phyloP scores from a whole-genome alignment of 129 eudicot genomes.

The Chrysanthemum seticuspe region DNA sequence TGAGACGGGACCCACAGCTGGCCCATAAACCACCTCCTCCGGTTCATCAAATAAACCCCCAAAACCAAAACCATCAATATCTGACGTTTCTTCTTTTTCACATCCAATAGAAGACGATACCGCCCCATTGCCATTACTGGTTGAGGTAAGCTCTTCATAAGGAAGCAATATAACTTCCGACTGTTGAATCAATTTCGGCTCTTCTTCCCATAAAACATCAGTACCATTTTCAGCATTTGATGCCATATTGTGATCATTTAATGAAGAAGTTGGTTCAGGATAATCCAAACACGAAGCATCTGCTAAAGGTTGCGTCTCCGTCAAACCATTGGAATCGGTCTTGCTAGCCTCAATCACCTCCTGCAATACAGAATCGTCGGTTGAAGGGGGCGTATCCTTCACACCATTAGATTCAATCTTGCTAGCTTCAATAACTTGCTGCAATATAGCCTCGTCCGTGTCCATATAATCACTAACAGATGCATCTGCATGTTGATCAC shows the following conservation, averaged over 20 bases:
- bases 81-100: slow-evolving; percentile 45
- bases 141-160: slow-evolving; percentile 43
- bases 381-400: neutral
- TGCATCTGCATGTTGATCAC: slow-evolving; percentile 3
- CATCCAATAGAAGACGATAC: slow-evolving; percentile 9
- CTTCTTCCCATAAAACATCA: slow-evolving; percentile 45
- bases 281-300: slow-evolving; percentile 27
- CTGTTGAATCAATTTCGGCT: slow-evolving; percentile 45
- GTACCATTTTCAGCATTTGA: slow-evolving; percentile 21
- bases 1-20: neutral
- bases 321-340: neutral
- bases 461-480: slow-evolving; percentile 3
- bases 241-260: slow-evolving; percentile 20
- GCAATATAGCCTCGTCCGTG: neutral
- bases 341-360: neutral
- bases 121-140: slow-evolving; percentile 31
- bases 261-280: slow-evolving; percentile 26
- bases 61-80: slow-evolving; percentile 79
- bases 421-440: neutral
- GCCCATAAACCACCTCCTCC: slow-evolving; percentile 41
- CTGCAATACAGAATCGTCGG: neutral
- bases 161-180: slow-evolving; percentile 57
- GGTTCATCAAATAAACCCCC: slow-evolving; percentile 85
- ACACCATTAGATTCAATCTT: neutral
- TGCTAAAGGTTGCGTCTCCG: neutral